A percentile compares a stretch with the other conserved stretches of the same genome.
Evolutionary conservation across 768 basidiomycete genomes (phyloP).

Genomic region (Phylloporus rhodoxanthus): DNA sequence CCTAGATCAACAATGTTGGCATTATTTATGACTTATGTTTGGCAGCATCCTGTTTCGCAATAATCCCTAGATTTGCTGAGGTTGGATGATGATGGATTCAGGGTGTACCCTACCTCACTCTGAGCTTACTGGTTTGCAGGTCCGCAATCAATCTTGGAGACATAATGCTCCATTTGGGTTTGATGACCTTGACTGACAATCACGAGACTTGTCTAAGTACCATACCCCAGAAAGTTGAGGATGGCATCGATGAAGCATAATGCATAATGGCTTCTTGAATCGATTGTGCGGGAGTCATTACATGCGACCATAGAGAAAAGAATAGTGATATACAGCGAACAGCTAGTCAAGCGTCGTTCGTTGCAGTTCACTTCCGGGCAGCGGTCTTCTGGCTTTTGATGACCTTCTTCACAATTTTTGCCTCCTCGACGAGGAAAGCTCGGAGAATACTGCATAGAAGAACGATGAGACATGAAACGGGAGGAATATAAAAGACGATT

Average conservation of each 20-base stretch:
- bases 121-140: neutral
- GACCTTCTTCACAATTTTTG: constrained; percentile 99
- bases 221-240: neutral
- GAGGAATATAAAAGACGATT: constrained; percentile 26
- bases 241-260: neutral
- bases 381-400: constrained; percentile 73
- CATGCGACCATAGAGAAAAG: constrained; percentile 6
- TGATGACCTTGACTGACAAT: neutral
- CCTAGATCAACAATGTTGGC: constrained; percentile 11
- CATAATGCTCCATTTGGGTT: neutral
- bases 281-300: constrained; percentile 10
- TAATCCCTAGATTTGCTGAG: neutral
- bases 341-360: neutral
- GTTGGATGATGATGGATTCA: neutral
- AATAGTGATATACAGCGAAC: constrained; percentile 10
- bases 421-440: constrained; percentile 98
- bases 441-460: constrained; percentile 71
- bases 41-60: constrained; percentile 1
- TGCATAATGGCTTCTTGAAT: constrained; percentile 4
- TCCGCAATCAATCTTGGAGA: neutral
- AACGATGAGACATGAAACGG: neutral
- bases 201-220: neutral
- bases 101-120: too few species aligned
- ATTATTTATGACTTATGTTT: constrained; percentile 18
- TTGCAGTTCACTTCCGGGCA: constrained; percentile 20